A percentile compares a stretch with the other conserved stretches of the same genome.
These are phyloP conservation scores for Geopyxis carbonaria DNA, from an alignment of 495 filamentous ascomycete species.

Conservation along the genomic window DNA sequence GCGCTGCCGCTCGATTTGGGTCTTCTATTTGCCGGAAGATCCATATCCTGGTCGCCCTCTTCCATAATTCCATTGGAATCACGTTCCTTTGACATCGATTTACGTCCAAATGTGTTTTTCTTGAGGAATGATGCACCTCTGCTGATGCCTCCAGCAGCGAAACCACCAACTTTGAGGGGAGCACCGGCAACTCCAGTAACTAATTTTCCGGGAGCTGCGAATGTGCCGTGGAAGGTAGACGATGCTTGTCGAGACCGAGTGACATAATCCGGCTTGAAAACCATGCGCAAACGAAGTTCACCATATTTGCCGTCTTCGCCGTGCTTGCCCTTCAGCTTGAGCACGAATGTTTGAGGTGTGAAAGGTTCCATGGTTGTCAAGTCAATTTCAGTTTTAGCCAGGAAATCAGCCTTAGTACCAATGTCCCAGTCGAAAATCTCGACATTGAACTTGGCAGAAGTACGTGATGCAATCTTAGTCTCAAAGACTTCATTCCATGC, in stretches of 20 bases:
- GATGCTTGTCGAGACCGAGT: slow-evolving; percentile 75
- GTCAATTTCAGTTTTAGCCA: slow-evolving; percentile 63
- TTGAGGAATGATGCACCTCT: slow-evolving; percentile 81
- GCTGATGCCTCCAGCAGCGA: slow-evolving; percentile 58
- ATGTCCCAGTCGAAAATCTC: slow-evolving; percentile 92
- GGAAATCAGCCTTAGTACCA: slow-evolving; percentile 68
- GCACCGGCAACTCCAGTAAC: slow-evolving; percentile 62
- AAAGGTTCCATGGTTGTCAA: slow-evolving; percentile 75
- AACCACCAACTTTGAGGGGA: slow-evolving; percentile 72
- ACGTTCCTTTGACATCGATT: slow-evolving; percentile 41
- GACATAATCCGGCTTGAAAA: slow-evolving; percentile 93
- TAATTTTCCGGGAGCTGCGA: slow-evolving; percentile 77
- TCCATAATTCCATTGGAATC: slow-evolving; percentile 26
- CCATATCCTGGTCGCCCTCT: slow-evolving; percentile 7
- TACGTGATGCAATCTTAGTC: slow-evolving; percentile 59
- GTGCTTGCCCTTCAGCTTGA: slow-evolving; percentile 75
- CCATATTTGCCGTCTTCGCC: slow-evolving; percentile 84
- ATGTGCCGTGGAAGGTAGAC: slow-evolving; percentile 83
- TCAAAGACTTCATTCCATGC: slow-evolving; percentile 95
- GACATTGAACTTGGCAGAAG: slow-evolving; percentile 67
- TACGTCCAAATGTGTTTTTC: slow-evolving; percentile 45
- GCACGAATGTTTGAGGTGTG: slow-evolving; percentile 47
- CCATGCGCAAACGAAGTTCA: slow-evolving; percentile 56
- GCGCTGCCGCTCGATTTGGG: slow-evolving; percentile 3
- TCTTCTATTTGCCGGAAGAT: background rate